These are phyloP conservation scores for Wilcoxina mikolae DNA, from an alignment of 495 filamentous ascomycete genomes.

Conservation along the genomic window DNA sequence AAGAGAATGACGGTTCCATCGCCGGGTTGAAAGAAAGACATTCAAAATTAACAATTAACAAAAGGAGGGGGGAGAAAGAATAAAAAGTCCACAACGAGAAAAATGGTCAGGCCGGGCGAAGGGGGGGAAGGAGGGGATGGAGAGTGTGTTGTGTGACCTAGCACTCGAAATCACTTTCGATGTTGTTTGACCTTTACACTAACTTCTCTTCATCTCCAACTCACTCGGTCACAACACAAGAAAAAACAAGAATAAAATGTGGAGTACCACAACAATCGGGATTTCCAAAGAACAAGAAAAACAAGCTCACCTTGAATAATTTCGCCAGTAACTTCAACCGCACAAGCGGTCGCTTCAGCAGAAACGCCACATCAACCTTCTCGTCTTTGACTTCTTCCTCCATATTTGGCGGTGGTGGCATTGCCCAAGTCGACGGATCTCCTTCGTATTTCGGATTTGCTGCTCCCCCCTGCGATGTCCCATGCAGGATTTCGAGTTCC, in stretches of 20 bases:
- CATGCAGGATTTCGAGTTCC: slow-evolving; percentile 23
- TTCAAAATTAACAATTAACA: not conserved
- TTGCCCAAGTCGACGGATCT: slow-evolving; percentile 26
- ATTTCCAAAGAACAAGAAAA: not conserved
- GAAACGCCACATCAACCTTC: slow-evolving; percentile 83
- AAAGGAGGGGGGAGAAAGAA: not conserved
- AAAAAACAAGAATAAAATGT: not conserved
- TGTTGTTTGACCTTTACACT: too few relatives aligned
- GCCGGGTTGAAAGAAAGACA: not conserved
- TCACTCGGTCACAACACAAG: too few relatives aligned
- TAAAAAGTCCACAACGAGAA: too few relatives aligned
- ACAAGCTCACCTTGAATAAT: slow-evolving; percentile 50
- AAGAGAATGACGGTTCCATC: slow-evolving; percentile 4
- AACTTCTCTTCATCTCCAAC: too few relatives aligned
- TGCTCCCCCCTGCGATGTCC: slow-evolving; percentile 15
- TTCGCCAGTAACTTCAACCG: slow-evolving; percentile 77
- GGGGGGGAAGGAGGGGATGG: too few relatives aligned
- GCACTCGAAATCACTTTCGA: too few relatives aligned
- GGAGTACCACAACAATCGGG: too few relatives aligned
- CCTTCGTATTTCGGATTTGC: slow-evolving; percentile 19
- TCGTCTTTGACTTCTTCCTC: slow-evolving; percentile 54
- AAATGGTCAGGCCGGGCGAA: too few relatives aligned
- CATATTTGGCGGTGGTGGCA: slow-evolving; percentile 30
- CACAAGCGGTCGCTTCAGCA: slow-evolving; percentile 78
- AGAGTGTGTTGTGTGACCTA: too few relatives aligned